A percentile compares a stretch with the other conserved stretches of the same genome.
Conservation (phyloP, 2,329 filamentous ascomycete species). For the Myriosclerotinia curreyana region DNA sequence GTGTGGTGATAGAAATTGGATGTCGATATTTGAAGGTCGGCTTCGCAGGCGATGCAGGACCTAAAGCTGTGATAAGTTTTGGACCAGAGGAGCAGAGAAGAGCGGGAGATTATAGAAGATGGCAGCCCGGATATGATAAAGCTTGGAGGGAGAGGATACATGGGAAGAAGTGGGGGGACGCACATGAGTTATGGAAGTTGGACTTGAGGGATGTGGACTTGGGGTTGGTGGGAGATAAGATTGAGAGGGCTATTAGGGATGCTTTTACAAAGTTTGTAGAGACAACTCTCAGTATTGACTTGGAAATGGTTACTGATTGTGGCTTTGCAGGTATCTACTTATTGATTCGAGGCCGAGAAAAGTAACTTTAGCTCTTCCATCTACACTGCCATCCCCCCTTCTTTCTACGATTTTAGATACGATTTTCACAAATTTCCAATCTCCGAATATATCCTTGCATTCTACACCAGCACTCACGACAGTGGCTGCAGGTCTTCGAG, state of each 20-base stretch:
- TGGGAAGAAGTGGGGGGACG: constrained; percentile 57
- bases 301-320: constrained; percentile 22
- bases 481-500: constrained; percentile 77
- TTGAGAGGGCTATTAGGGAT: constrained; percentile 78
- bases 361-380: constrained; percentile 72
- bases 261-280: constrained; percentile 72
- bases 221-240: constrained; percentile 77
- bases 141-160: constrained; percentile 48
- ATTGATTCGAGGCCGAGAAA: constrained; percentile 74
- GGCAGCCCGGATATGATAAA: constrained; percentile 53
- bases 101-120: constrained; percentile 76
- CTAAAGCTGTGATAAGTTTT: constrained; percentile 69
- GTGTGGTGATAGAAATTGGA: constrained; percentile 78
- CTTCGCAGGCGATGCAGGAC: constrained; percentile 78
- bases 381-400: constrained; percentile 72
- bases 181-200: constrained; percentile 73
- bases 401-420: constrained; percentile 73
- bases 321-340: constrained; percentile 52
- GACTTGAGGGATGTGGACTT: constrained; percentile 73
- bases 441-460: constrained; percentile 76
- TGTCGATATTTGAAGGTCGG: constrained; percentile 75
- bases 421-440: constrained; percentile 76
- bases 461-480: constrained; percentile 71
- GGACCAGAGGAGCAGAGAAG: constrained; percentile 73
- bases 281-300: constrained; percentile 35